A percentile compares a stretch with the other conserved stretches of the same genome.
phyloP scores from a whole-genome alignment of 305 asterid genomes.

The Withania somnifera region DNA sequence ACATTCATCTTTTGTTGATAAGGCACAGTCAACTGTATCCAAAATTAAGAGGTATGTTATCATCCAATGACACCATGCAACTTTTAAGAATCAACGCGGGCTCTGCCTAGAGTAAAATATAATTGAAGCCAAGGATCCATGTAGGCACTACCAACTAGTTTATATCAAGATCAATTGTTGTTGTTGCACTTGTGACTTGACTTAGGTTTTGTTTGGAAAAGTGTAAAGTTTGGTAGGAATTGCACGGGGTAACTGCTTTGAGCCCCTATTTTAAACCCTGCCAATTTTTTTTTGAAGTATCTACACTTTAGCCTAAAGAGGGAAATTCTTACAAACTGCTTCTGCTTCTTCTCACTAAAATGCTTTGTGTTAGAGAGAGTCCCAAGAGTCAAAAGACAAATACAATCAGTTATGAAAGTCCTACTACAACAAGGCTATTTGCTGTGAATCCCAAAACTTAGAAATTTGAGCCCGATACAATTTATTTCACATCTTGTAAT shows the following conservation, averaged over 20 bases:
- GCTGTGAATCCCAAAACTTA: neutral
- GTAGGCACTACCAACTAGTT: neutral
- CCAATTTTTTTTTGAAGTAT: neutral
- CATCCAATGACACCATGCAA: neutral
- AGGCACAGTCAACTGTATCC: conserved; percentile 72
- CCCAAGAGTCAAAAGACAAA: neutral
- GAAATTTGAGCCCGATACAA: neutral
- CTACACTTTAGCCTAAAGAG: neutral
- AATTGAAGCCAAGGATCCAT: neutral
- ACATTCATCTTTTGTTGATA: conserved; percentile 61
- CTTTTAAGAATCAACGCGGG: neutral
- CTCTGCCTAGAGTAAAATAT: neutral
- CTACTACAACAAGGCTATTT: neutral
- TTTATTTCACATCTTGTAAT: neutral
- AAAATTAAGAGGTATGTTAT: conserved; percentile 69
- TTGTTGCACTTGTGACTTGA: neutral
- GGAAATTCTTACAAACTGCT: neutral
- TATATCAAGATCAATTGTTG: neutral
- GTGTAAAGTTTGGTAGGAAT: no score
- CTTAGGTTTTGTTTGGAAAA: no score
- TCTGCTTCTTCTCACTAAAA: neutral
- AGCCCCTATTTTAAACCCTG: neutral
- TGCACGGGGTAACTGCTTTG: neutral
- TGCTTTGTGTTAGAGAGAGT: neutral
- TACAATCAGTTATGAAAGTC: no score